Evolutionary conservation across 192 early-diverging fungal genomes (phyloP), one percentile per base, ranked within the genome.

Genomic region (Coemansia sp.): DNA sequence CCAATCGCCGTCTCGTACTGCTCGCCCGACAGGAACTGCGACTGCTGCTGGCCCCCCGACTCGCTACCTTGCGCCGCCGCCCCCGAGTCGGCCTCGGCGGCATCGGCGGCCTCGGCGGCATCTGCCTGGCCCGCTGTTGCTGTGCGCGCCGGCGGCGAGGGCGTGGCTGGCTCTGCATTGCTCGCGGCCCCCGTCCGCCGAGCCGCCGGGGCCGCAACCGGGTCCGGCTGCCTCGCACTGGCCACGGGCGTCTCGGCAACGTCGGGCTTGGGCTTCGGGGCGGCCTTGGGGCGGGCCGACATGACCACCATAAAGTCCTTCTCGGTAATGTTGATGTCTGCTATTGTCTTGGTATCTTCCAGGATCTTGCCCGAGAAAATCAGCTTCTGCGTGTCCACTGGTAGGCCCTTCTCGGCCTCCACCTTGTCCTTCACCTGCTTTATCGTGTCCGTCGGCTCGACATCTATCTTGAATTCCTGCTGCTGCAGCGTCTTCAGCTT

Each of bases 301-400:
- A 98, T 98, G 7, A 93, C 78, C 31, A 98, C 94, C 60, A 98
- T 70, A 64, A 98, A 98, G 47, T 92, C 90, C 64, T 86, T 92
- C 56, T 98, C 94, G 16, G 52, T 76, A 44, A 96, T 87, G 22
- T 87, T 83, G 52, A 82, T 82, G 22, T 84, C 78, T 14, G 67
- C 80, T 7, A 98, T 67, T 2, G 84, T 80, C 47, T 85, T 78
- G 31, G 76, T 80, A 65, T 98, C 86, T 10, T 52, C 70, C 14
- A 98, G 80, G 55, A 96, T 90, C 68, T 96, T 94, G 53, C 92
- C 91, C 52, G 87, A 86, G 58, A 79, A 86, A 53, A 96, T 94
- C 5, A 97, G 78, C 65, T 95, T 94, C 65, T 94, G 92, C 31
- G 75, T 56, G 21, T 56, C 64, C 16, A 84, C 83, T 1, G 82